These are phyloP conservation scores for Talaromyces proteolyticus DNA, from an alignment of 495 filamentous ascomycete species.

Conservation along the genomic window DNA sequence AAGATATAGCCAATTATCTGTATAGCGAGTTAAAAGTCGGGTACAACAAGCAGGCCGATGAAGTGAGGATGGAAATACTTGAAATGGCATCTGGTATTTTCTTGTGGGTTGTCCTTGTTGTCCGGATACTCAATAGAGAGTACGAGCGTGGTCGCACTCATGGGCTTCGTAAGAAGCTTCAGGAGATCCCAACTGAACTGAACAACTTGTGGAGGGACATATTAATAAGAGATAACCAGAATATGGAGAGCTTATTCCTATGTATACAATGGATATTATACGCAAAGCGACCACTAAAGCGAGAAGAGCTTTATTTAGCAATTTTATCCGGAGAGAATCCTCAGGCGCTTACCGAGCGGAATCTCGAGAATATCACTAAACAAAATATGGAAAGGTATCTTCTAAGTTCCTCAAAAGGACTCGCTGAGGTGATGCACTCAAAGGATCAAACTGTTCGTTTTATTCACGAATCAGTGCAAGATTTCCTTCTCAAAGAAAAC, in stretches of 20 bases:
- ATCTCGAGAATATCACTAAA: slow-evolving; percentile 5
- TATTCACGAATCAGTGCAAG: slow-evolving; percentile 36
- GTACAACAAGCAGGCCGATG: not conserved
- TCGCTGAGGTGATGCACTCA: slow-evolving; percentile 30
- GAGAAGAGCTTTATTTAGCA: slow-evolving; percentile 29
- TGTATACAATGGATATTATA: slow-evolving; percentile 37
- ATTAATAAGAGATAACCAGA: slow-evolving; percentile 21
- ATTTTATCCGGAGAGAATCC: slow-evolving; percentile 23
- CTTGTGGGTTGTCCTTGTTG: slow-evolving; percentile 28
- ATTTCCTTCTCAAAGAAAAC: slow-evolving; percentile 25
- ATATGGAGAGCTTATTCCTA: slow-evolving; percentile 20
- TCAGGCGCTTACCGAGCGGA: slow-evolving; percentile 2
- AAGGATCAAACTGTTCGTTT: slow-evolving; percentile 24
- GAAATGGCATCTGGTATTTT: slow-evolving; percentile 18
- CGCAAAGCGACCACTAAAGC: slow-evolving; percentile 20
- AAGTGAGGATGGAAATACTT: slow-evolving; percentile 8
- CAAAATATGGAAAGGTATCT: too few relatives aligned
- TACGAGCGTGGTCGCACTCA: slow-evolving; percentile 17
- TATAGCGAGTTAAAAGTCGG: slow-evolving; percentile 9
- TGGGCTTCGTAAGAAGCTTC: slow-evolving; percentile 13
- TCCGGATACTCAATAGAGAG: slow-evolving; percentile 22
- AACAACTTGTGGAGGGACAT: slow-evolving; percentile 29
- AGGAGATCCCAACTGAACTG: slow-evolving; percentile 24
- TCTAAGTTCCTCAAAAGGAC: slow-evolving; percentile 34
- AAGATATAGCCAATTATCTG: slow-evolving; percentile 13